Evolutionary conservation across 768 basidiomycete species (phyloP), one percentile per base, ranked within the genome.

Genomic region (Chiua virens): DNA sequence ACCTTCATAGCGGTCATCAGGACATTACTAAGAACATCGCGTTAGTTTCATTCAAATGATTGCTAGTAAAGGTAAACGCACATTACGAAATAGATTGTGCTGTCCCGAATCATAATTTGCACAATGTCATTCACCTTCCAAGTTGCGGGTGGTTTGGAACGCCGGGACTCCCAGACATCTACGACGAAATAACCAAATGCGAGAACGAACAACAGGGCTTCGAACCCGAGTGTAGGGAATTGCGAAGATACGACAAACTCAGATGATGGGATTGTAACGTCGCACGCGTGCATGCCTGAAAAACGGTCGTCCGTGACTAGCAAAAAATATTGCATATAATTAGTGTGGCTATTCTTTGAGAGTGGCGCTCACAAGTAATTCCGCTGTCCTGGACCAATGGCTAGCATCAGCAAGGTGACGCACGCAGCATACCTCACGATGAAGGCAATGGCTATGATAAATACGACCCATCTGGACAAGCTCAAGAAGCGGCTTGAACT

Each of bases 41-140:
- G n/a, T 41, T 9, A 47, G 30, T 17, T 34, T 36, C 9, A 1
- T 8, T 34, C 30, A n/a, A 20, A 17, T 1, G 9, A 40, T 11
- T 7, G 13, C 7, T 41, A 5, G n/a, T 18, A 30, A 22, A 17
- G 9, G 15, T 1, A n/a, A n/a, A 53, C 60, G 1, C 34, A 62
- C 60, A 62, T 55, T 1, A 52, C 51, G 1, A 58, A 62, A 47
- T 62, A 62, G 23, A 61, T 37, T 0, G 47, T 58, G 48, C 54
- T 61, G 42, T 62, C 60, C 10, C 59, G 51, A 37, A 55, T 39
- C 25, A 62, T 20, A 42, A 61, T 55, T 30, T 40, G 45, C 34
- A 58, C 3, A 0, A 61, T 45, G 15, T 58, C 54, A 17, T 34
- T 45, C 17, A 45, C 42, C 22, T 42, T 48, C 48, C 53, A 45